These are phyloP conservation scores for Trichoderma simmonsii DNA, from an alignment of 2,329 filamentous ascomycete genomes.

Conservation along the genomic window DNA sequence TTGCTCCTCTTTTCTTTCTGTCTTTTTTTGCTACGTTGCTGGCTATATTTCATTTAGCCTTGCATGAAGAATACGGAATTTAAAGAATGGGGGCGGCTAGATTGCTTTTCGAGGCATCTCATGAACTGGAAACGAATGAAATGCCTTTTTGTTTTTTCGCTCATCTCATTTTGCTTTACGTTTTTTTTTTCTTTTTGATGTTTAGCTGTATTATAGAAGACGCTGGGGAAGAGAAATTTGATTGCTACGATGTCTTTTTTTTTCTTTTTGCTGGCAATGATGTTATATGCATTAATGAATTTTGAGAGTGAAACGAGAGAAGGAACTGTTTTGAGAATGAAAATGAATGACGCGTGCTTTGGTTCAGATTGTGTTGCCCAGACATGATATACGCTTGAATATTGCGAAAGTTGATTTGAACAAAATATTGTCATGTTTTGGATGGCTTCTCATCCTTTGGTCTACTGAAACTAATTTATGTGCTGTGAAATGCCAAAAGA, in stretches of 20 bases:
- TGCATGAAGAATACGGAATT: slow-evolving; percentile 1
- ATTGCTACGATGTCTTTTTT: not conserved
- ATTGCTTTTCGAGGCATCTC: not conserved
- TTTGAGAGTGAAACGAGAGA: not conserved
- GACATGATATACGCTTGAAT: not conserved
- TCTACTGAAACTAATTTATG: not conserved
- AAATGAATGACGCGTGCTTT: not conserved
- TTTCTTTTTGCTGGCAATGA: not conserved
- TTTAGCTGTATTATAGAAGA: slow-evolving; percentile 22
- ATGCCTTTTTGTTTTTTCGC: not conserved
- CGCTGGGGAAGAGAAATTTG: not conserved
- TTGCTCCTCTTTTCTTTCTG: not conserved
- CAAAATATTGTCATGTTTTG: not conserved
- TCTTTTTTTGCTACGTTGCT: not conserved
- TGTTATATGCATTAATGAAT: not conserved
- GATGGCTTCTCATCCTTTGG: not conserved
- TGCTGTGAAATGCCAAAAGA: not conserved
- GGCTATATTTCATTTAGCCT: not conserved
- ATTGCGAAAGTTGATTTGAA: not conserved
- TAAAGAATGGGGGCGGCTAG: not conserved
- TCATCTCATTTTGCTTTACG: not conserved
- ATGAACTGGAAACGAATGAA: slow-evolving; percentile 1
- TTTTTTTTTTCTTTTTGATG: slow-evolving; percentile 13
- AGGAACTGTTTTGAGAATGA: not conserved
- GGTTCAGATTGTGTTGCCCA: not conserved